A percentile compares a stretch with the other conserved stretches of the same genome.
Conservation (phyloP, 2,329 filamentous ascomycete species). For the Gnomoniopsis sp. region DNA sequence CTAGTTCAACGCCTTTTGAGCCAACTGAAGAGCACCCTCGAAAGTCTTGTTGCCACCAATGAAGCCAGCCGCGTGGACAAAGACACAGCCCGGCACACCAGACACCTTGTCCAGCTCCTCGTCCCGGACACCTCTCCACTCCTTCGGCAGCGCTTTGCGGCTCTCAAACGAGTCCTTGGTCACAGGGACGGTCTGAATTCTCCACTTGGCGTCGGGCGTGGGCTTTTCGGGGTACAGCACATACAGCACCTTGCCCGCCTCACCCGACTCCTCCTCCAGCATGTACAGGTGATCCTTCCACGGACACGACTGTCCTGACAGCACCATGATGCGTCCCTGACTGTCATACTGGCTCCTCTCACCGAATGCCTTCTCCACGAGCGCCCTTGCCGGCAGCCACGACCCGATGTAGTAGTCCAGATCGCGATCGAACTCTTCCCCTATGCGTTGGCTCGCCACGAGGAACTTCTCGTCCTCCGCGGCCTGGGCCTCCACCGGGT, state of each 20-base stretch:
- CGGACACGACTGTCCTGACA: constrained; percentile 74
- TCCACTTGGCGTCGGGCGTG: constrained; percentile 77
- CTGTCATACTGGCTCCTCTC: constrained; percentile 65
- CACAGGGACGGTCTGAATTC: constrained; percentile 87
- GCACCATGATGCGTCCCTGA: constrained; percentile 75
- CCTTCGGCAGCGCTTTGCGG: constrained; percentile 83
- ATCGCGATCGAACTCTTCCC: constrained; percentile 80
- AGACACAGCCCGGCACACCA: constrained; percentile 73
- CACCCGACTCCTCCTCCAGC: constrained; percentile 63
- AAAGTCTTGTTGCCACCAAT: constrained; percentile 94
- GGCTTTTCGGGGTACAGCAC: constrained; percentile 88
- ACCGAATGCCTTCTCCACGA: constrained; percentile 74
- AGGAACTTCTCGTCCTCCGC: constrained; percentile 80
- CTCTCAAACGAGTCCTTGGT: constrained; percentile 85
- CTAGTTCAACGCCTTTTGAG: constrained; percentile 63
- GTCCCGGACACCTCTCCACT: constrained; percentile 89
- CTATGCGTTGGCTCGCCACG: constrained; percentile 76
- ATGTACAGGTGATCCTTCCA: constrained; percentile 97
- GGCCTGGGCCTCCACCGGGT: constrained; percentile 59
- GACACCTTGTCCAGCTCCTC: constrained; percentile 73
- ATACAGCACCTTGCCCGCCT: constrained; percentile 66
- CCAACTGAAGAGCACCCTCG: constrained; percentile 85
- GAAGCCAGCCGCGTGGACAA: constrained; percentile 92
- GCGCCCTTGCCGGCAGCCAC: constrained; percentile 84
- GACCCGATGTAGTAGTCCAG: constrained; percentile 70